A percentile compares a stretch with the other conserved stretches of the same genome.
phyloP scores from a whole-genome alignment of 345 rosid genomes.

The Triadica sebifera region DNA sequence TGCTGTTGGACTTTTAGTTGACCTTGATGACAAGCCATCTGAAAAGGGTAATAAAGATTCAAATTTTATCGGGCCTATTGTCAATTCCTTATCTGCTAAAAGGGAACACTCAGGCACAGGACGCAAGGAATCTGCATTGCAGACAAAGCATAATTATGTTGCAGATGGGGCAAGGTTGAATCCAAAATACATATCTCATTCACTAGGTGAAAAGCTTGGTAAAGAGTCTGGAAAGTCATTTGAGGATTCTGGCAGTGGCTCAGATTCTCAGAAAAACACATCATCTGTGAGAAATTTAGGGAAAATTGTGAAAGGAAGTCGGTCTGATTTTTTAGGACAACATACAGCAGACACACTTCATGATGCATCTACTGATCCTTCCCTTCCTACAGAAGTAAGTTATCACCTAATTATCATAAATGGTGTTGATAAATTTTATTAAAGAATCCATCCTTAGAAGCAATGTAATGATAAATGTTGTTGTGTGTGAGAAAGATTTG shows the following conservation, averaged over 20 bases:
- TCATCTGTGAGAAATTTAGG: constrained; percentile 28
- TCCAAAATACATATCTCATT: constrained; percentile 35
- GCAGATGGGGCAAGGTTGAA: constrained; percentile 35
- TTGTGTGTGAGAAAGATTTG: neutral
- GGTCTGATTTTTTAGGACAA: constrained; percentile 34
- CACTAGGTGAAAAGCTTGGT: constrained; percentile 36
- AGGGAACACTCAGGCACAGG: constrained; percentile 43
- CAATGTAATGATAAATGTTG: neutral
- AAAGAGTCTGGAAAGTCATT: constrained; percentile 41
- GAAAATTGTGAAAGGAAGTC: constrained; percentile 41
- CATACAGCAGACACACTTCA: constrained; percentile 32
- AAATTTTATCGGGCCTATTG: constrained; percentile 32
- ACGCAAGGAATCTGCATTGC: constrained; percentile 45
- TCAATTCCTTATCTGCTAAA: constrained; percentile 38
- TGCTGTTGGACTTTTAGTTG: constrained; percentile 43
- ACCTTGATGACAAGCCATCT: constrained; percentile 60
- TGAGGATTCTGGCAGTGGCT: constrained; percentile 30
- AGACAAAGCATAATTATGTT: constrained; percentile 33
- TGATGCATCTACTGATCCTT: constrained; percentile 44
- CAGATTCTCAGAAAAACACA: constrained; percentile 28
- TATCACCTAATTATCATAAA: neutral
- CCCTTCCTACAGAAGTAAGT: constrained; percentile 81
- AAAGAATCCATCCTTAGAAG: neutral
- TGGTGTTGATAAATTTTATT: neutral
- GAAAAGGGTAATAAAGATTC: constrained; percentile 43